Percentiles rank a stretch among this genome's conserved stretches.
Evolutionary conservation across 192 early-diverging fungal genomes (phyloP).

Genomic region (Obelidium mucronatum): DNA sequence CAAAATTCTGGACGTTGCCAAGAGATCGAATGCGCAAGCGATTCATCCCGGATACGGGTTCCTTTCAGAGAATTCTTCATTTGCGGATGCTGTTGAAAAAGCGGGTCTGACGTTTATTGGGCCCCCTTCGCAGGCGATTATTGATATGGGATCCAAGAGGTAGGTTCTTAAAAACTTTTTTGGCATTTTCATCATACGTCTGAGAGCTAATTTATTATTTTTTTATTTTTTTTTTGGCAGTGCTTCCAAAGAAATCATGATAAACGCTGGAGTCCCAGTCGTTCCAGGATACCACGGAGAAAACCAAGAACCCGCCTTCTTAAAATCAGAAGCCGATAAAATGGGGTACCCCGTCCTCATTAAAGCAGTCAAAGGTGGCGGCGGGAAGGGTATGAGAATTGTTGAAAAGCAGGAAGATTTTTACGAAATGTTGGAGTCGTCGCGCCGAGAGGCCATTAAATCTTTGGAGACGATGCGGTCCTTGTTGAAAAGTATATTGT

Average conservation of each 20-base stretch:
- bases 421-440: slow-evolving; percentile 83
- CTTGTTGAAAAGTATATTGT: slow-evolving; percentile 93
- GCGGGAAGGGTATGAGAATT: slow-evolving; percentile 98
- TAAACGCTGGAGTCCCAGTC: slow-evolving; percentile 85
- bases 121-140: slow-evolving; percentile 85
- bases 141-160: slow-evolving; percentile 93
- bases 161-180: slow-evolving; percentile 16
- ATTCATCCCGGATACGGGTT: slow-evolving; percentile 99
- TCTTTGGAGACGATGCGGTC: slow-evolving; percentile 91
- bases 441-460: slow-evolving; percentile 85
- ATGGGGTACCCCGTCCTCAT: slow-evolving; percentile 98
- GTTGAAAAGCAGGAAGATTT: slow-evolving; percentile 78
- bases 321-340: slow-evolving; percentile 75
- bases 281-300: slow-evolving; percentile 96
- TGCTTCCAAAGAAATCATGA: slow-evolving; percentile 92
- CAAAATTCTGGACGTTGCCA: slow-evolving; percentile 83
- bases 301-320: slow-evolving; percentile 76
- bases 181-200: neutral
- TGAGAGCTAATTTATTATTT: too few relatives aligned
- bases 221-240: slow-evolving; percentile 42
- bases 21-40: slow-evolving; percentile 81
- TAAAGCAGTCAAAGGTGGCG: slow-evolving; percentile 97
- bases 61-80: slow-evolving; percentile 91
- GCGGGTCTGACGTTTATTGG: slow-evolving; percentile 88
- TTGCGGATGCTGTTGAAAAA: slow-evolving; percentile 74